Conservation (phyloP, 2,329 filamentous ascomycete species). For the Cladosporium phlei region DNA sequence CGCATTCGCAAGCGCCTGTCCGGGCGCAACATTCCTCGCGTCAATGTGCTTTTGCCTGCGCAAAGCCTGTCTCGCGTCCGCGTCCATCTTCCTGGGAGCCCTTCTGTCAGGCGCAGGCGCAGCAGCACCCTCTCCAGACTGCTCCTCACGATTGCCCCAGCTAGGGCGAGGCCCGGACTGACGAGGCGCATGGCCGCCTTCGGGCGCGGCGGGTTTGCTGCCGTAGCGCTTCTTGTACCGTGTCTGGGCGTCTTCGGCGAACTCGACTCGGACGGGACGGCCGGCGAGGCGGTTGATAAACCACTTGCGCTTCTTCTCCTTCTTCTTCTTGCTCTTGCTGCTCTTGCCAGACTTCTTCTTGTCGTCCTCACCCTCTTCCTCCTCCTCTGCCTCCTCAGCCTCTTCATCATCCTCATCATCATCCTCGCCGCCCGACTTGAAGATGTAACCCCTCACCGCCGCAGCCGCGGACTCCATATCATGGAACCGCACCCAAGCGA, state of each 20-base stretch:
- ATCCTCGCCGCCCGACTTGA: conserved; percentile 50
- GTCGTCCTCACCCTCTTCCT: conserved; percentile 36
- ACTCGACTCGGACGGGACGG: conserved; percentile 78
- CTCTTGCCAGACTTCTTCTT: conserved; percentile 46
- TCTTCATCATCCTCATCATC: conserved; percentile 47
- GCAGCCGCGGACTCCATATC: conserved; percentile 68
- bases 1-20: conserved; percentile 42
- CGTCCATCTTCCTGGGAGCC: conserved; percentile 29
- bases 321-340: conserved; percentile 38
- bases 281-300: conserved; percentile 83
- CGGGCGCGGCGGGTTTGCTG: conserved; percentile 36
- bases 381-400: conserved; percentile 42
- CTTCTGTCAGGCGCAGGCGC: conserved; percentile 25
- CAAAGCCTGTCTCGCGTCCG: conserved; percentile 29
- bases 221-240: conserved; percentile 93
- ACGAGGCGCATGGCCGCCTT: conserved; percentile 17
- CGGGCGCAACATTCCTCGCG: conserved; percentile 41
- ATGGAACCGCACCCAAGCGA: conserved; percentile 89
- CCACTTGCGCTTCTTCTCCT: conserved; percentile 55
- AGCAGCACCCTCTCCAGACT: conserved; percentile 23
- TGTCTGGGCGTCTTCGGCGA: conserved; percentile 83
- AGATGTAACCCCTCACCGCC: conserved; percentile 76
- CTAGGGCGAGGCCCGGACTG: conserved; percentile 8
- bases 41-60: conserved; percentile 38
- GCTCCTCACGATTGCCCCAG: conserved; percentile 13